A percentile compares a stretch with the other conserved stretches of the same genome.
Evolutionary conservation across 768 basidiomycete species (phyloP).

Genomic region (Termitomyces sp.): DNA sequence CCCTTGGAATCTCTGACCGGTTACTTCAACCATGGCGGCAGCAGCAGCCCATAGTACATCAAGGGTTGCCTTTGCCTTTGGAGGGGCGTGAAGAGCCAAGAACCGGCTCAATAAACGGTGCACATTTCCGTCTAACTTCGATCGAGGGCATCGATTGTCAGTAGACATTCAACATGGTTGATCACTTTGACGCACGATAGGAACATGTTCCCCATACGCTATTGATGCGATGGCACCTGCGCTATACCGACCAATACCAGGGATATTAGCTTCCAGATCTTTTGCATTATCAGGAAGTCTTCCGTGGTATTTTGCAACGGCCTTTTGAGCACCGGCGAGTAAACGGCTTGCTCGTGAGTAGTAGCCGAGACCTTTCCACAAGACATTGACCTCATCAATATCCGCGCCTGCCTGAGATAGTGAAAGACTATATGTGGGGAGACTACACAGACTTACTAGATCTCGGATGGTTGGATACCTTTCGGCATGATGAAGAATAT

Average conservation of each 20-base stretch:
- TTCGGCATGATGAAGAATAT: conserved; percentile 11
- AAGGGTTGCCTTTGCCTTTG: conserved; percentile 75
- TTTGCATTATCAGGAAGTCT: conserved; percentile 76
- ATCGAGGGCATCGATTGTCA: conserved; percentile 6
- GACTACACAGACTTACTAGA: conserved; percentile 47
- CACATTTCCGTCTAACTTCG: conserved; percentile 87
- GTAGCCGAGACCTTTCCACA: conserved; percentile 93
- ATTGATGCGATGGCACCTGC: conserved; percentile 86
- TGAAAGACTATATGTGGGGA: conserved; percentile 14
- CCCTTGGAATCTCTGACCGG: conserved; percentile 17
- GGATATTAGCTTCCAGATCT: conserved; percentile 79
- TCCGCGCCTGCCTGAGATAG: conserved; percentile 56
- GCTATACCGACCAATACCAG: conserved; percentile 88
- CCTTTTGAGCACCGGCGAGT: conserved; percentile 80
- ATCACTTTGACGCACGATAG: conserved; percentile 62
- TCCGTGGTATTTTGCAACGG: conserved; percentile 62
- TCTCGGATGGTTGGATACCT: conserved; percentile 83
- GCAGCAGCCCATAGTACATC: conserved; percentile 86
- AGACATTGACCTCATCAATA: conserved; percentile 80
- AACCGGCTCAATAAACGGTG: conserved; percentile 82
- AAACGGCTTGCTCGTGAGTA: conserved; percentile 85
- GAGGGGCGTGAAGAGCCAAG: conserved; percentile 77
- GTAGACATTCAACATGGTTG: neutral
- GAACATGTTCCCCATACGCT: conserved; percentile 79
- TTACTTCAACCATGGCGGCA: conserved; percentile 54